Evolutionary conservation across 768 basidiomycete species (phyloP), one percentile per base, ranked within the genome.

Genomic region (Chalciporus piperatus): DNA sequence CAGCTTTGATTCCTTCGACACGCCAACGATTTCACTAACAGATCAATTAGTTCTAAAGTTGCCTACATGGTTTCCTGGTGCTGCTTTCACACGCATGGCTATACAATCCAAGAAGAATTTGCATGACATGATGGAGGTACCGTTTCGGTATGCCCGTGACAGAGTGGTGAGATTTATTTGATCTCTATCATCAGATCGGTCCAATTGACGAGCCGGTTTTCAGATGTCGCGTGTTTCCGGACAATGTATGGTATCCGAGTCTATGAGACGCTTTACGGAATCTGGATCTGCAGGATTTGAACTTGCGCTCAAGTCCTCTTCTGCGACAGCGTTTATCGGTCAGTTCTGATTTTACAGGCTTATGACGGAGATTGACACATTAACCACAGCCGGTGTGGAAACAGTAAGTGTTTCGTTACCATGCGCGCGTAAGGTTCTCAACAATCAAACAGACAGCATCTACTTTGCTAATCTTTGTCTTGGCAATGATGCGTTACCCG

Each of bases 11-110:
- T 45, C 38, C 42, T 52, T 50, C 27, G 28, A 1, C 39, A 20
- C 44, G 17, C 10, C 25, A 28, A 27, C 23, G 37, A 48, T 49
- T 44, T 35, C 44, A n/a, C 27, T 66, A 45, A 68, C 19, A 43
- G 32, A 37, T 37, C 48, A 57, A 45, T 43, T 51, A 68, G 66
- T 68, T 42, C 58, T 68, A 25, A 66, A 56, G 38, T 58, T 68
- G 33, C 66, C 66, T 11, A 43, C 45, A 14, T 74, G 71, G 72
- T 63, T 74, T 37, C 71, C 70, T 3, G 72, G 71, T 4, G 72
- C 73, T 17, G 59, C 51, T 14, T 55, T 69, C 30, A 70, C 57
- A 54, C 61, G 63, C 33, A 56, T 61, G 53, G 69, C 70, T 12
- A 41, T 54, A 19, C 60, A 60, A 39, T 72, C 67, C 11, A 70